These are phyloP conservation scores for Solanum gandarillasii DNA, from an alignment of 257 asterid species.

Conservation along the genomic window DNA sequence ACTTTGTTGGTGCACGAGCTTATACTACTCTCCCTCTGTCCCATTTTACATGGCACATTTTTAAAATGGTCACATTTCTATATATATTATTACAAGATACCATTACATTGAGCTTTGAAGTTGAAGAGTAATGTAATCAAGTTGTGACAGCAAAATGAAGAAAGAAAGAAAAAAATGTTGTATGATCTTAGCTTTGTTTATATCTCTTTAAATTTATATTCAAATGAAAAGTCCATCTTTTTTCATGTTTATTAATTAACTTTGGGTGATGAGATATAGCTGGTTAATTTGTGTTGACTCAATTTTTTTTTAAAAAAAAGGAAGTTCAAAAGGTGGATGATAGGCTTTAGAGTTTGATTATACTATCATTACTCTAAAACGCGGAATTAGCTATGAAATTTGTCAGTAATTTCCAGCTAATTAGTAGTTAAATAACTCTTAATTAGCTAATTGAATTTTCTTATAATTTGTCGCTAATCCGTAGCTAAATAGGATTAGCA, in stretches of 20 bases:
- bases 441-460: not conserved
- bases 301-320: not conserved
- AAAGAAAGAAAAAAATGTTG: not conserved
- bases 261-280: not conserved
- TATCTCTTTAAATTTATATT: not conserved
- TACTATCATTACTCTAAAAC: not conserved
- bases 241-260: not conserved
- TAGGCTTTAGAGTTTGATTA: not conserved
- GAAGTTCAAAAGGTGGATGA: not conserved
- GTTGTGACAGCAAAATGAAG: not conserved
- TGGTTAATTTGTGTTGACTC: not conserved
- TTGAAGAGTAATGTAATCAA: not conserved
- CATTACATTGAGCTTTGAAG: not conserved
- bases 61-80: not conserved
- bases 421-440: not conserved
- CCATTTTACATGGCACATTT: not conserved
- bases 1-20: not conserved
- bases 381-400: not conserved
- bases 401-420: fast-evolving
- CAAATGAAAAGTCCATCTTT: not conserved
- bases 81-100: no score
- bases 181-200: not conserved
- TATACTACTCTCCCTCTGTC: not conserved
- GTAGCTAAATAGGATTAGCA: not conserved
- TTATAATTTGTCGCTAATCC: fast-evolving